Percentiles rank a stretch among this genome's conserved stretches.
Evolutionary conservation across 495 filamentous ascomycete genomes (phyloP).

Genomic region (Xylaria flabelliformis): DNA sequence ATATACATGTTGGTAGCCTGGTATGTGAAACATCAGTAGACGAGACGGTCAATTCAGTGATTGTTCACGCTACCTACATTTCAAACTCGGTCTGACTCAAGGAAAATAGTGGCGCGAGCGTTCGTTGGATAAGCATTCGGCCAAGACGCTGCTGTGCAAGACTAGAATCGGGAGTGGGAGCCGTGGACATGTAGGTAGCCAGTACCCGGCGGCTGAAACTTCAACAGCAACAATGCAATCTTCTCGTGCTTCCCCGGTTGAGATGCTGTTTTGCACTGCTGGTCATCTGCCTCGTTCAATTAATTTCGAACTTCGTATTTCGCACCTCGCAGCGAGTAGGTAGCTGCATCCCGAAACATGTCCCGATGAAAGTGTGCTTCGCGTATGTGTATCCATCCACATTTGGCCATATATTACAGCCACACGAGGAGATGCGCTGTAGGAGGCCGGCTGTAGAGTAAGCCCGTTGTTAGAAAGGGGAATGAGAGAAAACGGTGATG

Average conservation of each 20-base stretch:
- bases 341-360: neutral
- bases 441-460: constrained; percentile 2
- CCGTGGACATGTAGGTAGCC: neutral
- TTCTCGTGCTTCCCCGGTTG: neutral
- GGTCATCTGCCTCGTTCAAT: neutral
- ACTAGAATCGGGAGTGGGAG: neutral
- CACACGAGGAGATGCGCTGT: neutral
- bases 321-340: neutral
- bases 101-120: neutral
- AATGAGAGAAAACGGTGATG: constrained; percentile 9
- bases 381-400: neutral
- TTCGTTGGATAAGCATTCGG: neutral
- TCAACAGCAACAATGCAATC: neutral
- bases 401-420: neutral
- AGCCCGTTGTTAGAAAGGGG: constrained; percentile 7
- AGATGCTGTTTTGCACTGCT: neutral
- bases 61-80: neutral
- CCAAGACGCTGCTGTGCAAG: neutral
- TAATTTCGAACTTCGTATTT: neutral
- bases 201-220: neutral
- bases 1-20: neutral
- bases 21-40: neutral
- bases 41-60: neutral
- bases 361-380: neutral
- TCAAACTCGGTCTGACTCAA: neutral